A percentile compares a stretch with the other conserved stretches of the same genome.
Conservation (phyloP, 495 filamentous ascomycete genomes). For the Xanthoparmelia taractica region DNA sequence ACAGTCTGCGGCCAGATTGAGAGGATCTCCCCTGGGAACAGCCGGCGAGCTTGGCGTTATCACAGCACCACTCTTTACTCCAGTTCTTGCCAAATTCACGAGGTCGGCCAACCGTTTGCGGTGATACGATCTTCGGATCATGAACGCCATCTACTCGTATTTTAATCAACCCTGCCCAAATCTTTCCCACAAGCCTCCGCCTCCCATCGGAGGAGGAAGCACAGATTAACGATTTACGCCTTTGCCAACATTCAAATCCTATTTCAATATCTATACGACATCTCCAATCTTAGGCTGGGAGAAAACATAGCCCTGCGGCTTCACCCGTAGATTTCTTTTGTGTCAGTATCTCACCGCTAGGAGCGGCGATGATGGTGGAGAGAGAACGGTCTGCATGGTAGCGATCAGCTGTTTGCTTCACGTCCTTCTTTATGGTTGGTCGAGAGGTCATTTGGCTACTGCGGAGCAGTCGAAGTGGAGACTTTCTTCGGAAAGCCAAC, state of each 20-base stretch:
- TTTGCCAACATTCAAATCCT: slow-evolving; percentile 21
- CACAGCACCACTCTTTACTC: slow-evolving; percentile 30
- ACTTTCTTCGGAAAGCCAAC: slow-evolving; percentile 5
- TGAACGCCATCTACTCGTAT: slow-evolving; percentile 10
- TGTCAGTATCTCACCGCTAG: slow-evolving; percentile 11
- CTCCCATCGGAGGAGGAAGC: background rate
- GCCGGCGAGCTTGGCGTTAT: slow-evolving; percentile 26
- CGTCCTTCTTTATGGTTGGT: slow-evolving; percentile 13
- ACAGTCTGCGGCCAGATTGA: slow-evolving; percentile 35
- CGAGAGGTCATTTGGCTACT: slow-evolving; percentile 14
- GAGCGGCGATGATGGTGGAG: slow-evolving; percentile 11
- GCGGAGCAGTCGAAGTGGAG: slow-evolving; percentile 23
- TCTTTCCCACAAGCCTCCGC: slow-evolving; percentile 9
- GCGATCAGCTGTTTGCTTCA: slow-evolving; percentile 11
- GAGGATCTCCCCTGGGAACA: slow-evolving; percentile 21
- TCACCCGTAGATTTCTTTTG: slow-evolving; percentile 26
- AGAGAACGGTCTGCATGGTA: slow-evolving; percentile 19
- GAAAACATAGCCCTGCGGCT: slow-evolving; percentile 22
- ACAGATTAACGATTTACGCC: slow-evolving; percentile 23
- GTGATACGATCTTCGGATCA: slow-evolving; percentile 9
- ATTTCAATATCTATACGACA: slow-evolving; percentile 20
- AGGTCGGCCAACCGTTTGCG: slow-evolving; percentile 39
- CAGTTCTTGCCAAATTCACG: slow-evolving; percentile 32
- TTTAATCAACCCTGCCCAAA: slow-evolving; percentile 18
- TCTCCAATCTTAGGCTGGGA: slow-evolving; percentile 6